Evolutionary conservation across 805 yeast genomes (phyloP).

Genomic region (Candida coquimbonensis): DNA sequence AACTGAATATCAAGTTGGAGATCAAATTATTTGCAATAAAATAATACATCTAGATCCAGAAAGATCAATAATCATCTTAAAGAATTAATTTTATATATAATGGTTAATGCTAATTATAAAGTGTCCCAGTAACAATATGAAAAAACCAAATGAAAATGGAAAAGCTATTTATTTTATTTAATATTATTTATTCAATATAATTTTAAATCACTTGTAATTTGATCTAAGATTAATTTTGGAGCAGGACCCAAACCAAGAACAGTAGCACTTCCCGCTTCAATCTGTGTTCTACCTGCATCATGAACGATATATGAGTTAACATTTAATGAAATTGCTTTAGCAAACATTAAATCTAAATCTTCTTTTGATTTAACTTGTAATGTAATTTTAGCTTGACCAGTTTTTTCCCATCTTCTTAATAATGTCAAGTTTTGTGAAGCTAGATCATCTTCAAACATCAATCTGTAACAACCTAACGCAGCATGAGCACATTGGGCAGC

Average conservation of each 20-base stretch:
- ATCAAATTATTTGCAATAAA: conserved; percentile 10
- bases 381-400: conserved; percentile 93
- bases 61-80: conserved; percentile 1
- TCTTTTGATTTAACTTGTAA: conserved; percentile 65
- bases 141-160: too few species aligned
- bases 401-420: conserved; percentile 67
- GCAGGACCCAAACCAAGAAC: conserved; percentile 98
- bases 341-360: conserved; percentile 66
- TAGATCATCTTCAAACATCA: conserved; percentile 46
- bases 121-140: too few species aligned
- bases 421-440: conserved; percentile 53
- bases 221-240: conserved; percentile 72
- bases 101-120: too few species aligned
- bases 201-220: conserved; percentile 72
- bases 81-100: background rate
- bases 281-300: conserved; percentile 96
- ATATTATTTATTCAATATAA: conserved; percentile 40
- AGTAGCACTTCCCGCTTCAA: conserved; percentile 93
- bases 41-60: conserved; percentile 3
- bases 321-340: conserved; percentile 73
- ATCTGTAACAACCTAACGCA: conserved; percentile 81
- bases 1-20: conserved; percentile 7
- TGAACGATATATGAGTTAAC: conserved; percentile 76
- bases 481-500: conserved; percentile 99
- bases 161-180: too few species aligned